Evolutionary conservation across 257 asterid species (phyloP).

Genomic region (Fraxinus cuspidata): DNA sequence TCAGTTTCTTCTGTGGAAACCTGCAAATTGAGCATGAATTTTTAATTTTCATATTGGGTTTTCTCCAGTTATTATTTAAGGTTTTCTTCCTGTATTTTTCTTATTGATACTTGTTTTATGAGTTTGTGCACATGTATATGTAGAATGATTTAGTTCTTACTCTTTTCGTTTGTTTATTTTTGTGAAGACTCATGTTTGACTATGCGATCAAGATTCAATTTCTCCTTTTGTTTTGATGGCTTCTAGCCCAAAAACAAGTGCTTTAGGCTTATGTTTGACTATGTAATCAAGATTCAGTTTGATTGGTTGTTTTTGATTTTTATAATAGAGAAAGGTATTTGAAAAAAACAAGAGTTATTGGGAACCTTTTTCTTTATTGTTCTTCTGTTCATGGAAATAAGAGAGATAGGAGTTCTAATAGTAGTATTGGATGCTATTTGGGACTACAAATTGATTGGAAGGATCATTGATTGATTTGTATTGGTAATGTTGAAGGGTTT

Average conservation of each 20-base stretch:
- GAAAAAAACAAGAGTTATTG: conserved; percentile 13
- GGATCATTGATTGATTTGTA: conserved; percentile 9
- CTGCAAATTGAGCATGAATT: conserved; percentile 34
- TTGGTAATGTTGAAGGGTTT: conserved; percentile 5
- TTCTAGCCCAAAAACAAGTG: background rate
- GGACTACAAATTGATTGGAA: conserved; percentile 19
- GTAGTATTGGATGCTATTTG: conserved; percentile 16
- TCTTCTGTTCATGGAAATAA: conserved; percentile 7
- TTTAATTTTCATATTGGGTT: conserved; percentile 27
- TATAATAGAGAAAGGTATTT: background rate
- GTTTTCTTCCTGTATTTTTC: conserved; percentile 29
- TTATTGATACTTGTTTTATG: no score
- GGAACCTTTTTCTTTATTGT: background rate
- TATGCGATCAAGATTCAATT: conserved; percentile 1
- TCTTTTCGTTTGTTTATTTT: conserved; percentile 9
- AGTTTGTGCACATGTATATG: background rate
- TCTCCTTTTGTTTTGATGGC: background rate
- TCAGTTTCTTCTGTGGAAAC: conserved; percentile 26
- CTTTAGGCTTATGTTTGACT: no score
- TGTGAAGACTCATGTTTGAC: background rate
- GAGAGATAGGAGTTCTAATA: background rate
- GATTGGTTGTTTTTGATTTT: conserved; percentile 9
- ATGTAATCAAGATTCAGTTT: no score
- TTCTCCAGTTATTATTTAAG: conserved; percentile 28
- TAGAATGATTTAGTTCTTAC: conserved; percentile 5